A percentile compares a stretch with the other conserved stretches of the same genome.
Evolutionary conservation across 768 basidiomycete genomes (phyloP).

Genomic region (Lactarius psammicola): DNA sequence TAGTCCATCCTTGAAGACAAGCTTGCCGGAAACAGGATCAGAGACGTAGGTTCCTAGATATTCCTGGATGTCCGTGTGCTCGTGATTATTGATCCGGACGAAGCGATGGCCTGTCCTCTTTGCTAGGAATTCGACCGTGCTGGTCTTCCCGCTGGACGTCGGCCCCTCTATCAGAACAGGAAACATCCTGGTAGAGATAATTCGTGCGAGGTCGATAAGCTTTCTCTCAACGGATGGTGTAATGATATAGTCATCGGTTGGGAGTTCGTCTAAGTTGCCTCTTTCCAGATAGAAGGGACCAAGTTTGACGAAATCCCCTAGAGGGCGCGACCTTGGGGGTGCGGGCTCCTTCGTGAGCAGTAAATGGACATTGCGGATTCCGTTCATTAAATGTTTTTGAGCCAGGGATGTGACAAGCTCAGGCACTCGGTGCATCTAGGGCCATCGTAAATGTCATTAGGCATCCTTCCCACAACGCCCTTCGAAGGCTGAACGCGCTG

Average conservation of each 20-base stretch:
- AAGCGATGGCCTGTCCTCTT: slow-evolving; percentile 91
- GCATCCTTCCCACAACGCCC: slow-evolving; percentile 94
- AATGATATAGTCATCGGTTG: slow-evolving; percentile 82
- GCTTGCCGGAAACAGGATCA: slow-evolving; percentile 87
- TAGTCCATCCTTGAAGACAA: slow-evolving; percentile 92
- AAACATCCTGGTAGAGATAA: slow-evolving; percentile 83
- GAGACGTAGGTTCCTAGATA: slow-evolving; percentile 97
- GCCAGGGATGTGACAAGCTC: slow-evolving; percentile 64
- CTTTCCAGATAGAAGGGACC: slow-evolving; percentile 89
- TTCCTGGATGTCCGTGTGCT: slow-evolving; percentile 99
- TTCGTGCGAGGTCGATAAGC: slow-evolving; percentile 90
- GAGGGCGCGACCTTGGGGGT: slow-evolving; percentile 45
- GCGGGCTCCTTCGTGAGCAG: slow-evolving; percentile 68
- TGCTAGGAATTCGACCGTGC: slow-evolving; percentile 94
- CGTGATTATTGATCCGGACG: slow-evolving; percentile 98
- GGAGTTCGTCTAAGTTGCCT: slow-evolving; percentile 64
- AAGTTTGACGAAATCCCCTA: slow-evolving; percentile 70
- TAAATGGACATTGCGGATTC: slow-evolving; percentile 77
- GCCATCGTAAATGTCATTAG: slow-evolving; percentile 98
- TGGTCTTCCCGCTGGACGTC: slow-evolving; percentile 96
- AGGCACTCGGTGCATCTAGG: slow-evolving; percentile 70
- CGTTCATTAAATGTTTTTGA: slow-evolving; percentile 72
- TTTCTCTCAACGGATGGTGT: slow-evolving; percentile 95
- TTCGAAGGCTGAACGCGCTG: slow-evolving; percentile 69
- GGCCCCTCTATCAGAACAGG: slow-evolving; percentile 98